These are phyloP conservation scores for Cynanchum wilfordii DNA, from an alignment of 257 asterid species.

Conservation along the genomic window DNA sequence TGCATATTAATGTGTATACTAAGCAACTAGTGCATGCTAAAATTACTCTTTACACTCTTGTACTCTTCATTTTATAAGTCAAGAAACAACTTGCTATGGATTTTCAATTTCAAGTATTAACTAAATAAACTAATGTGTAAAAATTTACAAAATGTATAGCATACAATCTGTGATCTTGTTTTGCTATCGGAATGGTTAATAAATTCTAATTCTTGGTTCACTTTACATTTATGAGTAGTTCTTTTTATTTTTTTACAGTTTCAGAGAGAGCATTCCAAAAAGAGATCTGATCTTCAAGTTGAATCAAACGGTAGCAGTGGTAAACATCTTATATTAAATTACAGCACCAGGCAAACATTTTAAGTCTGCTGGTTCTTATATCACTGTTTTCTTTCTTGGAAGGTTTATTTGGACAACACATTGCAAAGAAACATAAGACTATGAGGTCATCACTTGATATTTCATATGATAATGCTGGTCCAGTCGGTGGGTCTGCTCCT, in stretches of 20 bases:
- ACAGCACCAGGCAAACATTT: constrained; percentile 14
- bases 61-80: neutral
- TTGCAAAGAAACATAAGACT: constrained; percentile 70
- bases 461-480: constrained; percentile 58
- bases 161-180: neutral
- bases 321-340: constrained; percentile 21
- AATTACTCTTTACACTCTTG: neutral
- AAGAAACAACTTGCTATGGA: neutral
- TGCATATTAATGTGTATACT: neutral
- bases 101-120: neutral
- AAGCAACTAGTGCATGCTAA: neutral
- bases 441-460: constrained; percentile 63
- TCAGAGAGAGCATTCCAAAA: constrained; percentile 60
- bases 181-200: neutral
- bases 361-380: constrained; percentile 17
- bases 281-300: constrained; percentile 64
- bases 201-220: neutral
- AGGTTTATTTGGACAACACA: constrained; percentile 78
- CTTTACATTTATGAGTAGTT: neutral
- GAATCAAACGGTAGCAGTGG: constrained; percentile 71
- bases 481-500: constrained; percentile 62
- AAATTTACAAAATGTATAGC: neutral
- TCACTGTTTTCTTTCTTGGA: constrained; percentile 24
- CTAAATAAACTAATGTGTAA: neutral
- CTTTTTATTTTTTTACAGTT: constrained; percentile 26